Base-by-base conservation (phyloP, 1,284 basidiomycete species). In the Irpex rosettiformis region DNA sequence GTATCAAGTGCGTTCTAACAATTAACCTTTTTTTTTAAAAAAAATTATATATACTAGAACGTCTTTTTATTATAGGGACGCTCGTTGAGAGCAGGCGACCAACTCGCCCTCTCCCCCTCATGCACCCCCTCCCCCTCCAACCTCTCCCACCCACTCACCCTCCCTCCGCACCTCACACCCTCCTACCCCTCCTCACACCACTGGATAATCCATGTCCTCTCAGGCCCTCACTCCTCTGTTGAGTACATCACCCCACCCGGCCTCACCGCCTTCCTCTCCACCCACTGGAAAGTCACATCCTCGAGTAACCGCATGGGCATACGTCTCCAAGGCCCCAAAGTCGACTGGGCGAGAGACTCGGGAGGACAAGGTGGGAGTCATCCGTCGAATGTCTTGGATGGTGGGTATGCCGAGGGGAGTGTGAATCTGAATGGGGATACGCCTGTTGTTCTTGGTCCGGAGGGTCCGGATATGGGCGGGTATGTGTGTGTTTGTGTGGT, bases 351-450 rank as follows among this genome's bases (percentile, higher is more conserved):
- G 0, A 75, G 87, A 40, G 61, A 68, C 16, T 82, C 77, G 55
- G 88, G 88, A 13, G 87, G 87, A 0, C 82, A 89, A 66, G 88
- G 88, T 5, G 88, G 88, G 0, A 82, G 83, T 10, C 89, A 91
- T 68, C 87, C 88, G 0, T 83, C 81, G 42, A 90, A 90, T 64
- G 84, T 89, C 52, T 77, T 88, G 21, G 87, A 89, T 63, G 85
- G 87, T 59, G 85, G 82, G 1, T 90, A 89, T 66, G 79, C 82
- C 0, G 72, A 76, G 22, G 85, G 85, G 3, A 78, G 81, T 1
- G 69, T 90, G 61, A 85, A 86, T 62, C 63, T 88, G 63, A 90
- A 89, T 64, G 89, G 88, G 2, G 87, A 91, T 65, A 87, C 86
- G 0, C 86, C 89, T 0, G 86, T 90, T 2, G 81, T 89, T 24